These are phyloP conservation scores for Euryodendron excelsum DNA, from an alignment of 148 eudicot genomes.

Conservation along the genomic window DNA sequence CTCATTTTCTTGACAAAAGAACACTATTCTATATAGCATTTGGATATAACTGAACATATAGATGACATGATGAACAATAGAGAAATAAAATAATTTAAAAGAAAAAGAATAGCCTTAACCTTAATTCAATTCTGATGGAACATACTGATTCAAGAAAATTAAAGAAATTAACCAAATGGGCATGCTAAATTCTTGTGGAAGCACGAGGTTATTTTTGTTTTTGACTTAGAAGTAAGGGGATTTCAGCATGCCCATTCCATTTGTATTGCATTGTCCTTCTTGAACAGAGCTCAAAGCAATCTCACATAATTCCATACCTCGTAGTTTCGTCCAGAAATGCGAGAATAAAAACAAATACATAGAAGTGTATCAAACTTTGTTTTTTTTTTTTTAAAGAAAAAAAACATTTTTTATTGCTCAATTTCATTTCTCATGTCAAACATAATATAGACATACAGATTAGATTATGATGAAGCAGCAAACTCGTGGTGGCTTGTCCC, in stretches of 20 bases:
- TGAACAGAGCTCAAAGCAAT: background rate
- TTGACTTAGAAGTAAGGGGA: background rate
- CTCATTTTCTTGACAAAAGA: background rate
- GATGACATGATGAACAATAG: background rate
- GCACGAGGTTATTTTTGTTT: background rate
- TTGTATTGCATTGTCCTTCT: background rate
- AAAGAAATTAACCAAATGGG: background rate
- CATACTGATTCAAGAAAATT: background rate
- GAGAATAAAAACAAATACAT: background rate
- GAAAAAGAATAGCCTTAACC: too few relatives aligned
- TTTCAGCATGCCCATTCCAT: background rate
- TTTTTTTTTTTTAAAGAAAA: background rate
- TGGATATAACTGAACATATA: background rate
- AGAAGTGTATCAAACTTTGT: background rate
- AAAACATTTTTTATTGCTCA: background rate
- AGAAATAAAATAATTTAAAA: background rate
- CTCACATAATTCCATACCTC: background rate
- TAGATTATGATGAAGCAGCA: too few relatives aligned
- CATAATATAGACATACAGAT: background rate
- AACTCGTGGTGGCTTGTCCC: too few relatives aligned
- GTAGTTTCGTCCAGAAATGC: background rate
- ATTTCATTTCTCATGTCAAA: background rate
- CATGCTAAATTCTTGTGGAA: slow-evolving; percentile 1
- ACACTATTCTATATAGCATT: too few relatives aligned
- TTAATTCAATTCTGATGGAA: background rate